Evolutionary conservation across 805 yeast species (phyloP), one percentile per base, ranked within the genome.

Genomic region (Lachancea mirantina): DNA sequence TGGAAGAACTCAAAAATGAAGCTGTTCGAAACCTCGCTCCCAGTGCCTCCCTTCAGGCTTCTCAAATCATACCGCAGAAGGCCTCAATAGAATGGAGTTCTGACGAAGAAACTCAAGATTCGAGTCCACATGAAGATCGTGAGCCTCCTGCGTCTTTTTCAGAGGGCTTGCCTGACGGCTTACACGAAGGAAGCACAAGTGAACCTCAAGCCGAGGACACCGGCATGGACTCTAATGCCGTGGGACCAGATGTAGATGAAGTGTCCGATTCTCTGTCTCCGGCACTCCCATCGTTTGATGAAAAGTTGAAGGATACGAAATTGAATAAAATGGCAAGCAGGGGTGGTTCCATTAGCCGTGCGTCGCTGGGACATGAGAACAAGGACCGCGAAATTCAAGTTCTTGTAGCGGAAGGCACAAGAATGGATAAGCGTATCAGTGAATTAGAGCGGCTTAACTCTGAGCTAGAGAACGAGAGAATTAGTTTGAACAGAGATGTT

Each of bases 1-100:
- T 6, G 17, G 19, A 23, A 28, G 23, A n/a, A 8, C 6, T 11
- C 5, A 22, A 16, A 10, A 27, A 9, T 15, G 31, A 28, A 29
- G 24, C 14, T 21, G 35, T 22, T 10, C 19, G 27, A 38, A 41
- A 30, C 7, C 17, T 28, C 8, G 32, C 55, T 3, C 46, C 55
- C 4, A 43, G 53, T 13, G 51, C 65, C 9, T 70, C 78, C 1
- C 54, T 74, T 10, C 84, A 76, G 41, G 57, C 81, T 8, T 71
- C 82, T 5, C 75, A 79, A 4, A 78, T 89, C 4, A 74, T 82
- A n/a, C 96, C 96, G 0, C 72, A 80, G 17, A 84, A 82, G 54
- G 84, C 95, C 1, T 75, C 79, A 26, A 67, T 89, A 52, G 78
- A 88, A 3, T 92, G 95, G 87, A 80, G 89, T 10, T 80, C 87